Base-by-base conservation (phyloP, 495 filamentous ascomycete genomes). In the Cetradonia linearis region DNA sequence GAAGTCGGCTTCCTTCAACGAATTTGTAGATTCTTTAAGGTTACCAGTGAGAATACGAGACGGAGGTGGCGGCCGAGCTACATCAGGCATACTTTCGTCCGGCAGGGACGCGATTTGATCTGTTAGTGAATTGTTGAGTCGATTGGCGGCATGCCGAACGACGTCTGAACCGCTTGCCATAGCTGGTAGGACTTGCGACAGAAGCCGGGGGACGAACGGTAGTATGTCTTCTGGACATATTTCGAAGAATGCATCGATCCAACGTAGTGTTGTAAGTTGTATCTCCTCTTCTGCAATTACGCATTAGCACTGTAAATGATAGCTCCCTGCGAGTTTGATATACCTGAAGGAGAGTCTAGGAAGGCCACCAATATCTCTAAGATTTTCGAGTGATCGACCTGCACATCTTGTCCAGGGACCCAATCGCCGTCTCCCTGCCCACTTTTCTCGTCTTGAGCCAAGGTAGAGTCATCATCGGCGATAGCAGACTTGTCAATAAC, bases 151-250 rank as follows among this genome's bases (percentile, higher is more conserved):
- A 67, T 89, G 85, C 50, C 91, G 86, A 60, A 99, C 94, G 58
- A 83, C 78, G 61, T 95, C 91, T 0, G 91, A 84, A 58, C 86
- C 88, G 68, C 90, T 94, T 9, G 92, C 89, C 83, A 99, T 90
- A 25, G 90, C 91, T 20, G 94, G 94, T 13, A 99, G 81, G 9
- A 99, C 85, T 66, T 95, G 90, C 2, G 89, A 88, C 38, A 99
- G 73, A 47, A 99, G 83, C 55, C 88, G 84, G 16, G 94, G 94
- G 2, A 95, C 91, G 70, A 97, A 97, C 2, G 86, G 86, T 38
- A 99, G 79, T n/a, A 99, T 92, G 64, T 97, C 94, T 69, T 96
- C 94, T 5, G 93, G 92, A 64, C 89, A 96, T 49, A 99, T 95
- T 46, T 96, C 91, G 63, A 99, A 89, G 68, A 99, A 96, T 48